Conservation (phyloP, 1,139 yeast genomes). For the Suzukiozyma palmioleophila region DNA sequence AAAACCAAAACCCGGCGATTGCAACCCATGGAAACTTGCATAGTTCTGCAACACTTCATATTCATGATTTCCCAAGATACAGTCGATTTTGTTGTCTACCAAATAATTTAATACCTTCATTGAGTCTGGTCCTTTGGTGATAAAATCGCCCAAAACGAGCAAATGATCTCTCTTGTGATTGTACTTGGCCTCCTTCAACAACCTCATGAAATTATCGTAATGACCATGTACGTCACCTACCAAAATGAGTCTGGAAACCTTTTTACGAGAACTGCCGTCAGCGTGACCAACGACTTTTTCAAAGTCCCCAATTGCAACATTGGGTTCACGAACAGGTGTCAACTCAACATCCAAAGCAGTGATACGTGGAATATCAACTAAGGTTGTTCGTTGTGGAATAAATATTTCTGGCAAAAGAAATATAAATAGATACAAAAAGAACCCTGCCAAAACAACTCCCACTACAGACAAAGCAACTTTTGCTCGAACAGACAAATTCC, state of each 20-base stretch:
- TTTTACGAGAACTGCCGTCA: slow-evolving; percentile 2
- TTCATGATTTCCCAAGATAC: slow-evolving; percentile 90
- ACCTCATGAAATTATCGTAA: slow-evolving; percentile 45
- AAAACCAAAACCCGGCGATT: slow-evolving; percentile 19
- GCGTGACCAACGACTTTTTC: slow-evolving; percentile 7
- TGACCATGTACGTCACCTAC: slow-evolving; percentile 92
- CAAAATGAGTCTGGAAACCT: slow-evolving; percentile 49
- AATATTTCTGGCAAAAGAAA: slow-evolving; percentile 29
- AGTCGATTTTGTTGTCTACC: slow-evolving; percentile 54
- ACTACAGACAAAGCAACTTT: slow-evolving; percentile 9
- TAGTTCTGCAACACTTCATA: slow-evolving; percentile 58
- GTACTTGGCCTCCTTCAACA: slow-evolving; percentile 47
- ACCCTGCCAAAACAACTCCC: slow-evolving; percentile 16
- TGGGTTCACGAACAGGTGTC: slow-evolving; percentile 16
- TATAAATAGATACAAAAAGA: slow-evolving; percentile 27
- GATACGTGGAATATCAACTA: slow-evolving; percentile 25
- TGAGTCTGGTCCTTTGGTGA: slow-evolving; percentile 81
- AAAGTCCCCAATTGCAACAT: background rate
- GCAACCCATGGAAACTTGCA: slow-evolving; percentile 52
- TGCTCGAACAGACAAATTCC: slow-evolving; percentile 14
- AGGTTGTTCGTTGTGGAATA: slow-evolving; percentile 29
- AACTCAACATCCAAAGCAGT: slow-evolving; percentile 21
- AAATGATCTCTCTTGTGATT: slow-evolving; percentile 49
- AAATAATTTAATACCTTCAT: slow-evolving; percentile 64
- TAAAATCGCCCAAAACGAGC: slow-evolving; percentile 79